Base-by-base conservation (phyloP, 148 eudicot genomes). In the Nepenthes mirabilis region DNA sequence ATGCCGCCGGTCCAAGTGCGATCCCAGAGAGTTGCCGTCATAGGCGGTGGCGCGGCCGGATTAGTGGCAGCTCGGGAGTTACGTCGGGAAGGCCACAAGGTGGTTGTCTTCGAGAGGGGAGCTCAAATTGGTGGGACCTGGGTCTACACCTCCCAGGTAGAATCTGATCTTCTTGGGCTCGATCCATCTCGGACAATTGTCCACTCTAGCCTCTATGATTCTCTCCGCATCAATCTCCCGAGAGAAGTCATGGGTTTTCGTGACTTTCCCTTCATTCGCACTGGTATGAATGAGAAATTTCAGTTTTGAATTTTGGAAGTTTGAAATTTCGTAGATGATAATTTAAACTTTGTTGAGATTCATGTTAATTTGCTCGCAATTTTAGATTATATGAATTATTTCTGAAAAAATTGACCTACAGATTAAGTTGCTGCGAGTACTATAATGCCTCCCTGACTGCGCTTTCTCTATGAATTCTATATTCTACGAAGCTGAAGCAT, bases 1-100 rank as follows among this genome's bases (percentile, higher is more conserved):
- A 80, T 66, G 76, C 75, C 67, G 43, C 50, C 67, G 3, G 23
- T 63, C 37, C 74, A 69, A 12, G 37, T 71, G 9, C 23, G 70
- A 34, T 55, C 82, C 65, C 74, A 68, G 13, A 69, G 64, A 63
- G 95, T 93, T 54, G 96, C 95, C 73, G 95, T 93, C 9, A 80
- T 93, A 58, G 98, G 98, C 37, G 91, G 87, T 67, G 98, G 98
- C 34, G 83, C 95, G 43, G 87, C 88, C 48, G 96, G 98, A 1
- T 80, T 93, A 9, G 77, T 68, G 64, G 87, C 98, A 40, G 95
- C 95, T 13, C 81, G 78, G 12, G 94, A 86, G 71, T 89, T 93
- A 62, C 74, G 76, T 2, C 79, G 73, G 4, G 95, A 88, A 55
- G 95, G 95, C 1, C 98, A 93, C 76, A 65, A 33, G 23, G 86